phyloP scores from a whole-genome alignment of 345 rosid genomes.

The Hibiscus syriacus region DNA sequence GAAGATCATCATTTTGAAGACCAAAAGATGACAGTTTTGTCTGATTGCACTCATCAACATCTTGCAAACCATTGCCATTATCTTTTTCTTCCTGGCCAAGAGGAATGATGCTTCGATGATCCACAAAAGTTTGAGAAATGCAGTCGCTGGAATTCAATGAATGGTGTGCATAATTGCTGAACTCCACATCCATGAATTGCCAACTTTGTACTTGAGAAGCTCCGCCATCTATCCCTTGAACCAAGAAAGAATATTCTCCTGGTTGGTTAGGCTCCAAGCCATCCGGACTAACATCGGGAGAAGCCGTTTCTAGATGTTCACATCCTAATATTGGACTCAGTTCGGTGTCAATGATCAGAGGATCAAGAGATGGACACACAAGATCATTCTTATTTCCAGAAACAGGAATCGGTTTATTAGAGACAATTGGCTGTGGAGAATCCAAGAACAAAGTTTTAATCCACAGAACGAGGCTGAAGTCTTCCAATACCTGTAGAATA shows the following conservation, averaged over 20 bases:
- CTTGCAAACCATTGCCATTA: slow-evolving; percentile 28
- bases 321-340: slow-evolving; percentile 30
- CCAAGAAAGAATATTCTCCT: slow-evolving; percentile 45
- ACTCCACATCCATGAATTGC: slow-evolving; percentile 63
- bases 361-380: slow-evolving; percentile 24
- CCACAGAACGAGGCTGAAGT: slow-evolving; percentile 48
- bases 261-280: slow-evolving; percentile 35
- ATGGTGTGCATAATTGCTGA: slow-evolving; percentile 49
- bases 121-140: slow-evolving; percentile 56
- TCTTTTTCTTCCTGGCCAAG: slow-evolving; percentile 30
- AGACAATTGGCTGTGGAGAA: slow-evolving; percentile 25
- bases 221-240: slow-evolving; percentile 45
- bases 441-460: slow-evolving; percentile 55
- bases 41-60: slow-evolving; percentile 32
- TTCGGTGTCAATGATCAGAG: slow-evolving; percentile 25
- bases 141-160: slow-evolving; percentile 69
- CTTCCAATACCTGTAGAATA: slow-evolving; percentile 63
- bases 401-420: slow-evolving; percentile 22
- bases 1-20: slow-evolving; percentile 39
- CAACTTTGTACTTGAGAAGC: slow-evolving; percentile 68
- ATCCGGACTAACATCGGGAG: slow-evolving; percentile 36
- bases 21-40: slow-evolving; percentile 25
- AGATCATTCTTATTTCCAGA: slow-evolving; percentile 19
- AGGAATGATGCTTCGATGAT: slow-evolving; percentile 32
- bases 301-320: slow-evolving; percentile 35